Evolutionary conservation across 1,284 basidiomycete species (phyloP).

Genomic region (Trichosporon sp.): DNA sequence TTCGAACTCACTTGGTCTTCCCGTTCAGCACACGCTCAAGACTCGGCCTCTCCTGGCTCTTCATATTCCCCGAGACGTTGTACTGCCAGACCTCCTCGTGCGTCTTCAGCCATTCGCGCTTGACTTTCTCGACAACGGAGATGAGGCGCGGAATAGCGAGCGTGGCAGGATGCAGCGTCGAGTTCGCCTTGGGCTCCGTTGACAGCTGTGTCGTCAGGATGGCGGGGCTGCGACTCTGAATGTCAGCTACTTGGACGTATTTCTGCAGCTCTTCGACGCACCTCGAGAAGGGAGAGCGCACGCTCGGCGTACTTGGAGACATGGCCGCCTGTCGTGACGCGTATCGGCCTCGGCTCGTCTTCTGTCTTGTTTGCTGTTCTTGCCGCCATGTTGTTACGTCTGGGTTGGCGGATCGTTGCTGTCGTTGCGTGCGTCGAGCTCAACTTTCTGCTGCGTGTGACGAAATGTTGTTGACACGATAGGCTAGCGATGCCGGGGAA

Average conservation of each 20-base stretch:
- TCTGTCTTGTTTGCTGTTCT: background rate
- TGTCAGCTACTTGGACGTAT: slow-evolving; percentile 15
- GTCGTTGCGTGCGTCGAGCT: background rate
- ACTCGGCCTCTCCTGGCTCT: slow-evolving; percentile 41
- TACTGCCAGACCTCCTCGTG: slow-evolving; percentile 71
- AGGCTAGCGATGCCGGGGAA: background rate
- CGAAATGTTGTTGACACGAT: slow-evolving; percentile 10
- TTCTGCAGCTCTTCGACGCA: slow-evolving; percentile 35
- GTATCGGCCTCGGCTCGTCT: slow-evolving; percentile 52
- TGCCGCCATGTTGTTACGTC: background rate
- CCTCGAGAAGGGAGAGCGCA: slow-evolving; percentile 67
- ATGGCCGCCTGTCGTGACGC: slow-evolving; percentile 69
- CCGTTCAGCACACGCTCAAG: slow-evolving; percentile 54
- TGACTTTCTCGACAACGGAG: slow-evolving; percentile 78
- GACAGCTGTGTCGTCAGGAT: slow-evolving; percentile 20
- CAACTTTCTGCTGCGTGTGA: background rate
- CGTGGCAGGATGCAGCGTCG: slow-evolving; percentile 54
- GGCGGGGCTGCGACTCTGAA: slow-evolving; percentile 59
- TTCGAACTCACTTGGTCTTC: slow-evolving; percentile 63
- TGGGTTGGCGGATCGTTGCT: background rate
- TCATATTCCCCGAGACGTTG: slow-evolving; percentile 67
- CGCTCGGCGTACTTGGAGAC: slow-evolving; percentile 65
- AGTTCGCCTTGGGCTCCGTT: slow-evolving; percentile 29
- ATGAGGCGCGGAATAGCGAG: slow-evolving; percentile 68
- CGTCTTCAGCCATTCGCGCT: slow-evolving; percentile 65